Evolutionary conservation across 306 rosid species (phyloP), one percentile per base, ranked within the genome.

Genomic region (Canavalia ensiformis): DNA sequence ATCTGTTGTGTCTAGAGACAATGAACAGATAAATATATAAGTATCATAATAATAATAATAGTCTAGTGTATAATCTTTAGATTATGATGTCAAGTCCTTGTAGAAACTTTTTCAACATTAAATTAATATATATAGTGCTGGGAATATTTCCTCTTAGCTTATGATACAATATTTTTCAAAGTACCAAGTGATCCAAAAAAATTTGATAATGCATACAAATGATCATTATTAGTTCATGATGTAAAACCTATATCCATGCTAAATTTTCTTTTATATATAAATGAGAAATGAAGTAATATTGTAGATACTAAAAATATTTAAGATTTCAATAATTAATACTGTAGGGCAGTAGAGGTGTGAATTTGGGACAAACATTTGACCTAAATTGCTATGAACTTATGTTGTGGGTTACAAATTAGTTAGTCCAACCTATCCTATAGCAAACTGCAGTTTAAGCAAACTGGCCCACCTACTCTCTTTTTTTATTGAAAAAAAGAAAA

Each of bases 1-100:
- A 91, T 72, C 35, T 80, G 77, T n/a, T 90, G 92, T n/a, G 80
- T 86, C 97, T 93, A 90, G 85, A 77, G 12, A 74, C 31, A 60
- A 64, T 50, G 54, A 80, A 34, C 55, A 74, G 35, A 64, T 75
- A 55, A 4, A 37, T 0, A 37, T 2, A 37, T 37, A 37, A 37
- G 41, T 37, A 37, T 37, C 41, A 37, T 37, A 37, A 4, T 37
- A 4, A 60, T 33, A 45, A 51, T 18, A 34, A 46, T 68, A 18
- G 45, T 33, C 28, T n/a, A 55, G 4, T 63, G 37, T 45, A 28
- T 44, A 29, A 75, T 75, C 39, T 8, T 57, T 25, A 75, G 37
- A 57, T 68, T 52, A 68, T 58, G 54, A 59, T 47, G 3, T 33
- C 45, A 49, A 68, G 12, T n/a, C 62, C 45, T 63, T 10, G 7